A percentile compares a stretch with the other conserved stretches of the same genome.
Conservation (phyloP, 2,329 filamentous ascomycete species). For the Albifimbria verrucaria region DNA sequence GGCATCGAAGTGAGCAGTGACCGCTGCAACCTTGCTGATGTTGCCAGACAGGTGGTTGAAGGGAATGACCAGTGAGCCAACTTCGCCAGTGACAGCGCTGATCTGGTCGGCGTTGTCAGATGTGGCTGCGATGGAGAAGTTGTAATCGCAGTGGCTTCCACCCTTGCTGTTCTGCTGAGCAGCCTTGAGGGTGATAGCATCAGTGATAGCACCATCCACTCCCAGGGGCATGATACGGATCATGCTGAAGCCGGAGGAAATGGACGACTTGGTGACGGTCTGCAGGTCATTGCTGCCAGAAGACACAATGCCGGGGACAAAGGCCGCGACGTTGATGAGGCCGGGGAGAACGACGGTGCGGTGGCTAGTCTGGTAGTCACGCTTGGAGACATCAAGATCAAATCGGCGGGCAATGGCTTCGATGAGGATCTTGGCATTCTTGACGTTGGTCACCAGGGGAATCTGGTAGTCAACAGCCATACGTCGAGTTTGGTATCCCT, state of each 20-base stretch:
- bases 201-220: constrained; percentile 68
- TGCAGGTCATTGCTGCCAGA: constrained; percentile 65
- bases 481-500: constrained; percentile 91
- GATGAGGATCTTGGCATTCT: constrained; percentile 96
- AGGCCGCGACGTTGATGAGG: constrained; percentile 75
- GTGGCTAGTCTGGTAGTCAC: constrained; percentile 91
- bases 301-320: constrained; percentile 69
- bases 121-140: constrained; percentile 73
- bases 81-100: constrained; percentile 66
- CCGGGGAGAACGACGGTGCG: constrained; percentile 70
- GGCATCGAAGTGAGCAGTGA: constrained; percentile 73
- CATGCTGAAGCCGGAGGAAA: constrained; percentile 76
- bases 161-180: constrained; percentile 69
- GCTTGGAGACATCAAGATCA: constrained; percentile 74
- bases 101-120: constrained; percentile 73
- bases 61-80: constrained; percentile 77
- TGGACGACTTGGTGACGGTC: constrained; percentile 67
- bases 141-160: constrained; percentile 72
- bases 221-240: constrained; percentile 75
- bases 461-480: constrained; percentile 99
- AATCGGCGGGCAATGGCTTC: constrained; percentile 91
- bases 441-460: constrained; percentile 95
- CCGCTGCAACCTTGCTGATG: constrained; percentile 78
- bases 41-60: constrained; percentile 81
- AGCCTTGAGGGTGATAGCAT: constrained; percentile 66